Evolutionary conservation across 345 rosid species (phyloP).

Genomic region (Rhodamnia argentea): DNA sequence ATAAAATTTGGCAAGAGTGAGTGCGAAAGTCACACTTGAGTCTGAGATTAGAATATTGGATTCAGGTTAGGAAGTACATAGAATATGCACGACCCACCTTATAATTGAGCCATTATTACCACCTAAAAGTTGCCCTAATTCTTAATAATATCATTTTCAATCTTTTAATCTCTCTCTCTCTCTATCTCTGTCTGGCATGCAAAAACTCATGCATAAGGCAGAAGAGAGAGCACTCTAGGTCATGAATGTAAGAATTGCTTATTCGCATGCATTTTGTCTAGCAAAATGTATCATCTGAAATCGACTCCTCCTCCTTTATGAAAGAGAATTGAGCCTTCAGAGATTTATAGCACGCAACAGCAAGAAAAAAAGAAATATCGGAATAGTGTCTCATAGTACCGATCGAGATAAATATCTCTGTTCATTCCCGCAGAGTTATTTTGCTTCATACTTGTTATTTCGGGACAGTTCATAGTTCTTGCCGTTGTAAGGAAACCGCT

Average conservation of each 20-base stretch:
- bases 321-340: neutral
- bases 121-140: slow-evolving; percentile 2
- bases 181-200: neutral
- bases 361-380: neutral
- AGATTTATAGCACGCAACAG: neutral
- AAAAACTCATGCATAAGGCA: neutral
- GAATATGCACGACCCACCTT: neutral
- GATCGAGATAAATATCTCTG: neutral
- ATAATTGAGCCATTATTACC: slow-evolving; percentile 10
- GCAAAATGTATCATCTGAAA: neutral
- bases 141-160: neutral
- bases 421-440: neutral
- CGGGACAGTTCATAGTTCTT: neutral
- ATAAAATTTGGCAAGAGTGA: neutral
- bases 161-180: neutral
- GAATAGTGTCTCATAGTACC: neutral
- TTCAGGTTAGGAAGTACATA: neutral
- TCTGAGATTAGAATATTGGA: neutral
- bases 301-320: neutral
- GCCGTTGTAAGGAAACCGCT: neutral
- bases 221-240: neutral
- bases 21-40: neutral
- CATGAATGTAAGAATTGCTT: neutral
- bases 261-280: neutral
- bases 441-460: neutral